phyloP scores from a whole-genome alignment of 2,329 filamentous ascomycete genomes.

The Diaporthe sp. region DNA sequence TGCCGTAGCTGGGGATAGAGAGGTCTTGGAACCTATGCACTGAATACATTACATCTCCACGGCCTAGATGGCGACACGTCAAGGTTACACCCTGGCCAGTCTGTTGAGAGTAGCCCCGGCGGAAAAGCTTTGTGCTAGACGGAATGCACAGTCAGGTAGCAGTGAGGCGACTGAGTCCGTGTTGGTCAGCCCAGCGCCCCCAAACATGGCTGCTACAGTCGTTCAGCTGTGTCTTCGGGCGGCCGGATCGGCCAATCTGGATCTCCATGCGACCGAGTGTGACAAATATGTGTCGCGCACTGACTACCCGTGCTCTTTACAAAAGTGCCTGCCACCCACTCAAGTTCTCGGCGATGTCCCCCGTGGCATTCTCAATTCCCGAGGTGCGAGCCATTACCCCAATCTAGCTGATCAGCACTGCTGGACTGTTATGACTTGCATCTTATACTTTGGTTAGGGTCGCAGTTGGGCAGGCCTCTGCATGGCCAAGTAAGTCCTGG shows the following conservation, averaged over 20 bases:
- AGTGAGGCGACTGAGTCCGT: neutral
- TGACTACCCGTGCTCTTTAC: neutral
- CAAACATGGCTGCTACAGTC: neutral
- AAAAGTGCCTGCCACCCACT: neutral
- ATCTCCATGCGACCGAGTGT: neutral
- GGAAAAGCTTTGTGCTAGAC: neutral
- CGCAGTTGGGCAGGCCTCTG: neutral
- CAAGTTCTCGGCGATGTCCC: neutral
- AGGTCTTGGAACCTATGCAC: too few relatives aligned
- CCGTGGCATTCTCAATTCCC: neutral
- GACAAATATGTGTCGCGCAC: neutral
- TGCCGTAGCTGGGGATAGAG: neutral
- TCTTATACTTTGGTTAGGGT: neutral
- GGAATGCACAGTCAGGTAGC: too few relatives aligned
- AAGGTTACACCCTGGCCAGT: neutral
- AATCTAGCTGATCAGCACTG: neutral
- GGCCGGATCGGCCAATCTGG: conserved; percentile 3
- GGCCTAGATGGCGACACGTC: neutral
- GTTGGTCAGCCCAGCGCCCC: neutral
- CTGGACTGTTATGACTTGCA: neutral
- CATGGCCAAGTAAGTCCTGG: too few relatives aligned
- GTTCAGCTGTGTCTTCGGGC: neutral
- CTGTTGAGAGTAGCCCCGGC: neutral
- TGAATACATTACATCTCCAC: neutral
- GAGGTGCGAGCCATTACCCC: neutral